A percentile compares a stretch with the other conserved stretches of the same genome.
Evolutionary conservation across 2,329 filamentous ascomycete species (phyloP).

Genomic region (Ceratocystis cubensis): DNA sequence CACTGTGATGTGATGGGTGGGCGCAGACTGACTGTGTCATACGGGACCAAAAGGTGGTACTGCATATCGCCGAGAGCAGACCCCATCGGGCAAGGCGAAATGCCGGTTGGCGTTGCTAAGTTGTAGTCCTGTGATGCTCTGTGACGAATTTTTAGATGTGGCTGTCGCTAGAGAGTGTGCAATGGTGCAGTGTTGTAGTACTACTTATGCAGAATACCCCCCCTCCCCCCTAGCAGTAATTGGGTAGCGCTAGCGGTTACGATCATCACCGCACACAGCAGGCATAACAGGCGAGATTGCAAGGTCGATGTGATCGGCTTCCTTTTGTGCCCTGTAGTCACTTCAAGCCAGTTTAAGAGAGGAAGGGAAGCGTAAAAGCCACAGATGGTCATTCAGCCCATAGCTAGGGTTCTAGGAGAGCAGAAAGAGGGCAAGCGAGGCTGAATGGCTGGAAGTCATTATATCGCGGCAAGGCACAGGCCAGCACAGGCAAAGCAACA

Average conservation of each 20-base stretch:
- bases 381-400: neutral
- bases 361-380: neutral
- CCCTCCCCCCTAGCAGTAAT: neutral
- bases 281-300: conserved; percentile 1
- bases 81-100: neutral
- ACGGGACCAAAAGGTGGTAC: neutral
- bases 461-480: too few relatives aligned
- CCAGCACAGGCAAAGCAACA: neutral
- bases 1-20: neutral
- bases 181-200: neutral
- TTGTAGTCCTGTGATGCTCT: neutral
- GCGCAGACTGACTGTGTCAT: neutral
- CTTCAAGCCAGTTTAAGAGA: neutral
- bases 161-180: neutral
- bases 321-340: neutral
- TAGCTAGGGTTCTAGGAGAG: neutral
- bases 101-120: neutral
- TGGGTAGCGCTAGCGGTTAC: neutral
- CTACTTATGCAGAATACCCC: neutral
- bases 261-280: neutral
- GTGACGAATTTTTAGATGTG: neutral
- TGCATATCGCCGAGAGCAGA: neutral
- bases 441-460: too few relatives aligned
- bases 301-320: conserved; percentile 2
- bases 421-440: neutral